phyloP scores from a whole-genome alignment of 2,329 filamentous ascomycete genomes.

The Exophiala sp. region DNA sequence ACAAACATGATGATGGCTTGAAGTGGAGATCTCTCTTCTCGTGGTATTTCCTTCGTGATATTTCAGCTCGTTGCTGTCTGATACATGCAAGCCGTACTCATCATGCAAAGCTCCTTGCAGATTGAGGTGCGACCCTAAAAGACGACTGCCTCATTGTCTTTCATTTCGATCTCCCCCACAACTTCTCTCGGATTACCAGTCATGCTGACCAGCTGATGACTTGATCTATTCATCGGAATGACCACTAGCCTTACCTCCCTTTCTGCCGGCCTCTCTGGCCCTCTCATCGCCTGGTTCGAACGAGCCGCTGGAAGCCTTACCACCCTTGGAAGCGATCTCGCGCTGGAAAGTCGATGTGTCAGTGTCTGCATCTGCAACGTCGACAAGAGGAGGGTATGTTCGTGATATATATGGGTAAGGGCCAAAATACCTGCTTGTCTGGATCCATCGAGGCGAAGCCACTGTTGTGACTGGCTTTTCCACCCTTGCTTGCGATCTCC shows the following conservation, averaged over 20 bases:
- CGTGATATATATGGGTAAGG: background rate
- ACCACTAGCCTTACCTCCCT: constrained; percentile 42
- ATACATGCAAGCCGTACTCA: no score
- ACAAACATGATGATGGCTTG: no score
- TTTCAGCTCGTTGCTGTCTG: no score
- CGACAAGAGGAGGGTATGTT: background rate
- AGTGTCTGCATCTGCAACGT: background rate
- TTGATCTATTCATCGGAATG: no score
- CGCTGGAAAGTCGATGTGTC: constrained; percentile 34
- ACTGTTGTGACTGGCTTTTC: constrained; percentile 32
- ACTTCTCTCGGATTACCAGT: no score
- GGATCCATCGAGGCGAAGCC: constrained; percentile 34
- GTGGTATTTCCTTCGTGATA: no score
- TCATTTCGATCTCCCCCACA: no score
- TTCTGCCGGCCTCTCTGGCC: constrained; percentile 53
- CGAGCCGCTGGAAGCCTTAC: constrained; percentile 51
- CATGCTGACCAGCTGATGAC: no score
- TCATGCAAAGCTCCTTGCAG: no score
- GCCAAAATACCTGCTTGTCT: constrained; percentile 30
- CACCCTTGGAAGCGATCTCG: constrained; percentile 56
- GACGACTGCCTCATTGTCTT: no score
- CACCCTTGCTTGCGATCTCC: constrained; percentile 38
- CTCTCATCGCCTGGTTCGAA: constrained; percentile 53
- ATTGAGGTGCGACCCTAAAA: no score
- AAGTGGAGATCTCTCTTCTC: no score